phyloP scores from a whole-genome alignment of 2,329 filamentous ascomycete genomes.

The Colletotrichum euphorbiae region DNA sequence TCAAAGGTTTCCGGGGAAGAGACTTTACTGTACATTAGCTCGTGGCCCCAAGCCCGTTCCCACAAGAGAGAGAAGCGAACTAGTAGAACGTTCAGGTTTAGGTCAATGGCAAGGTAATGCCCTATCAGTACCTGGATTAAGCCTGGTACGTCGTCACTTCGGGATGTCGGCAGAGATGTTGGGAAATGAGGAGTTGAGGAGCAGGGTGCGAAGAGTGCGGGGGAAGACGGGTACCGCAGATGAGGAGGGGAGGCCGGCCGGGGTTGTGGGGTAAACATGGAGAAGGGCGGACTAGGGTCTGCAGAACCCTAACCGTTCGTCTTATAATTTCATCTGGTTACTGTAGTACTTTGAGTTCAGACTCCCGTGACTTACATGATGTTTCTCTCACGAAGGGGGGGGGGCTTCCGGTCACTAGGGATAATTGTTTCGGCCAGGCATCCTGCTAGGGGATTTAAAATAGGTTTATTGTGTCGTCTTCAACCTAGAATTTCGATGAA shows the following conservation, averaged over 20 bases:
- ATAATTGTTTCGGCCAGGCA: too few species aligned
- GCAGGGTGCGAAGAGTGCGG: slow-evolving; percentile 14
- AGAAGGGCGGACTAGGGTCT: not conserved
- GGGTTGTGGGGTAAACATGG: slow-evolving; percentile 30
- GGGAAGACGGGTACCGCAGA: not conserved
- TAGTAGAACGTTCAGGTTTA: too few species aligned
- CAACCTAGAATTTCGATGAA: not conserved
- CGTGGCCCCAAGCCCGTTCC: too few species aligned
- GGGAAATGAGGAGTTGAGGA: not conserved
- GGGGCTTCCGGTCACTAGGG: too few species aligned
- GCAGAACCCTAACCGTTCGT: not conserved
- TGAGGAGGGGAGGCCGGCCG: not conserved
- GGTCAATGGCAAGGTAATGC: not conserved
- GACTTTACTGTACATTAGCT: too few species aligned
- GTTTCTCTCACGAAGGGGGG: too few species aligned
- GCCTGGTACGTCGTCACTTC: too few species aligned
- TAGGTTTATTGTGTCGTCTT: not conserved
- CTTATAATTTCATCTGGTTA: not conserved
- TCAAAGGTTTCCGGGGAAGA: too few species aligned
- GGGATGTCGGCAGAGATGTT: not conserved
- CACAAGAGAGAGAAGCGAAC: too few species aligned
- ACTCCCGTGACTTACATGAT: too few species aligned
- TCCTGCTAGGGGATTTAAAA: too few species aligned
- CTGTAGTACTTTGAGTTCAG: too few species aligned
- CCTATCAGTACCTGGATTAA: not conserved